phyloP scores from a whole-genome alignment of 768 basidiomycete genomes.

The Hypholoma fasciculare region DNA sequence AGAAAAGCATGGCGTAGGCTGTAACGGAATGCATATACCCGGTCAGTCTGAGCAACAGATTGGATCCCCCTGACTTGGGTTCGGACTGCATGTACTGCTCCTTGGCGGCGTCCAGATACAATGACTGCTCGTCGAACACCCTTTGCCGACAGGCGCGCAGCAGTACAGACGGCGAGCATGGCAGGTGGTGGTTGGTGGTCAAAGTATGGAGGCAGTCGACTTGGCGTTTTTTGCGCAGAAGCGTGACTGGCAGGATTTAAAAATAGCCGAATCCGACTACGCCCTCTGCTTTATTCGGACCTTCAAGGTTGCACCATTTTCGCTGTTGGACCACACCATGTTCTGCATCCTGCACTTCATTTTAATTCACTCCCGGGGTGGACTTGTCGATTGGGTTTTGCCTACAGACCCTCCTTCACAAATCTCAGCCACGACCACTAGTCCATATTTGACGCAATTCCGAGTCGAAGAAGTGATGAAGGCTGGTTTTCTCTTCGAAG shows the following conservation, averaged over 20 bases:
- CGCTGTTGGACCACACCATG: constrained; percentile 15
- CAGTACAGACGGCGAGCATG: constrained; percentile 37
- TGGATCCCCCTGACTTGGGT: constrained; percentile 47
- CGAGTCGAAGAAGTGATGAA: too few species aligned
- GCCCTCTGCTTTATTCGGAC: constrained; percentile 17
- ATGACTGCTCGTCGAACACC: constrained; percentile 46
- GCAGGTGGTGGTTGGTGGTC: constrained; percentile 13
- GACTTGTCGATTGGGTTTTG: not conserved
- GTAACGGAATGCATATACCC: constrained; percentile 36
- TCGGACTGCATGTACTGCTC: constrained; percentile 41
- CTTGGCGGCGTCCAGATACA: constrained; percentile 50
- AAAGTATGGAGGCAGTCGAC: constrained; percentile 10
- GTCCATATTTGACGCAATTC: not conserved
- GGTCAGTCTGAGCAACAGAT: constrained; percentile 71
- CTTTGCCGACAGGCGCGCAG: constrained; percentile 33
- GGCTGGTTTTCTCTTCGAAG: not conserved
- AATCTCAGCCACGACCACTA: not conserved
- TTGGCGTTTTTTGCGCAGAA: constrained; percentile 16
- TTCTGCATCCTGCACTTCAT: not conserved
- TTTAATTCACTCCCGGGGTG: not conserved
- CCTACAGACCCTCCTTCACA: not conserved
- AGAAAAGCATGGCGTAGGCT: not conserved
- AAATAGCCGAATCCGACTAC: constrained; percentile 14
- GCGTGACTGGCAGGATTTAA: constrained; percentile 20
- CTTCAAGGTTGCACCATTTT: constrained; percentile 26